These are phyloP conservation scores for Andrographis paniculata DNA, from an alignment of 305 asterid genomes.

Conservation along the genomic window DNA sequence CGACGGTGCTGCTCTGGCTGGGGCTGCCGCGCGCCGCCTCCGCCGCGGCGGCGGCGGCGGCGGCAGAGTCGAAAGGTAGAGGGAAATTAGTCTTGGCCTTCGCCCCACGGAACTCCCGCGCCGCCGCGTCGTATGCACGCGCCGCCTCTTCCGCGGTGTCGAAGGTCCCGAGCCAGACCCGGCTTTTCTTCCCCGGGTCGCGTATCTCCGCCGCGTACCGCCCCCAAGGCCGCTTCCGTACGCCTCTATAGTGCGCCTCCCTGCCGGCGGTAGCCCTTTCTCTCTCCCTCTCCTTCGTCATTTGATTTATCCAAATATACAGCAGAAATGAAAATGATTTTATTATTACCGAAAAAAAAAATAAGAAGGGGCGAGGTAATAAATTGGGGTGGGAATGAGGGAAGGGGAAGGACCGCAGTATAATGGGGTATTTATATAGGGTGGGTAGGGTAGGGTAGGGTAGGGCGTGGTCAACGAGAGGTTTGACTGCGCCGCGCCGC, in stretches of 20 bases:
- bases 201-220: constrained; percentile 96
- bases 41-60: too few species aligned
- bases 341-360: too few species aligned
- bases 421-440: constrained; percentile 14
- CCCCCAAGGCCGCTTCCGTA: constrained; percentile 95
- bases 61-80: constrained; percentile 23
- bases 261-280: constrained; percentile 18
- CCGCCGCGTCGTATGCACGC: constrained; percentile 77
- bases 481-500: constrained; percentile 52
- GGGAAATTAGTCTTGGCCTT: constrained; percentile 86
- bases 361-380: too few species aligned
- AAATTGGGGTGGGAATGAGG: too few species aligned
- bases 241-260: constrained; percentile 74
- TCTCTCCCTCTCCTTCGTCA: constrained; percentile 43
- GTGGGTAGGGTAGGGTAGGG: constrained; percentile 14
- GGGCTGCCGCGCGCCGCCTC: too few species aligned
- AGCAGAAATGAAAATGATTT: neutral
- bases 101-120: constrained; percentile 66
- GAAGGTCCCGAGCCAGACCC: constrained; percentile 92
- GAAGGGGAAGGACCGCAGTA: neutral
- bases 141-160: constrained; percentile 98
- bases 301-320: constrained; percentile 55
- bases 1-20: constrained; percentile 77
- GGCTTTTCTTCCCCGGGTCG: constrained; percentile 76
- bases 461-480: constrained; percentile 48